phyloP scores from a whole-genome alignment of 345 rosid genomes.

The Psidium guajava region DNA sequence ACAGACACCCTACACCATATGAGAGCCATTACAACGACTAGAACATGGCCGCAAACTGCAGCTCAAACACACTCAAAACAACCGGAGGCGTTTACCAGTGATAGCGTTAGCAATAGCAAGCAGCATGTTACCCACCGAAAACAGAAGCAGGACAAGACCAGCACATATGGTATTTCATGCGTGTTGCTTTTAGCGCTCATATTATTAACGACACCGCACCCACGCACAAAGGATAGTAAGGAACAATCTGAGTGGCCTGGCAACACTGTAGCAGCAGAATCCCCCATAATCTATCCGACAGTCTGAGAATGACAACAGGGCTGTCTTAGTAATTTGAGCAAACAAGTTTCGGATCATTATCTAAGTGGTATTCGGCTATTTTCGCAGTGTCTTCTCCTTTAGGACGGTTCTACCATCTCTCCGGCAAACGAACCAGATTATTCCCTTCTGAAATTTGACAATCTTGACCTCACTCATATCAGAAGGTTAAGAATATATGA shows the following conservation, averaged over 20 bases:
- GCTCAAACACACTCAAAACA: background rate
- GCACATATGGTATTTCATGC: background rate
- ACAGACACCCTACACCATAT: conserved; percentile 63
- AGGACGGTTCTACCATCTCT: background rate
- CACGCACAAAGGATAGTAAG: too few species aligned
- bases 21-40: background rate
- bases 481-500: background rate
- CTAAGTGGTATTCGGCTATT: background rate
- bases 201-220: too few species aligned
- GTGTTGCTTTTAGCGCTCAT: too few species aligned
- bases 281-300: background rate
- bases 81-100: too few species aligned
- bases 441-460: background rate
- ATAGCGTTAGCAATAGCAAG: too few species aligned
- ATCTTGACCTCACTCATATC: background rate
- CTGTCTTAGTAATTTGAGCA: background rate
- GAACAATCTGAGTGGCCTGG: background rate
- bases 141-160: background rate
- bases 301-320: background rate
- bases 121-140: background rate
- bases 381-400: background rate
- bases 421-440: background rate
- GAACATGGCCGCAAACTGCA: background rate
- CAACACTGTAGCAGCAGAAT: background rate
- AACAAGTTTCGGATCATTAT: background rate